Conservation (phyloP, 2,329 filamentous ascomycete species). For the Nemania abortiva region DNA sequence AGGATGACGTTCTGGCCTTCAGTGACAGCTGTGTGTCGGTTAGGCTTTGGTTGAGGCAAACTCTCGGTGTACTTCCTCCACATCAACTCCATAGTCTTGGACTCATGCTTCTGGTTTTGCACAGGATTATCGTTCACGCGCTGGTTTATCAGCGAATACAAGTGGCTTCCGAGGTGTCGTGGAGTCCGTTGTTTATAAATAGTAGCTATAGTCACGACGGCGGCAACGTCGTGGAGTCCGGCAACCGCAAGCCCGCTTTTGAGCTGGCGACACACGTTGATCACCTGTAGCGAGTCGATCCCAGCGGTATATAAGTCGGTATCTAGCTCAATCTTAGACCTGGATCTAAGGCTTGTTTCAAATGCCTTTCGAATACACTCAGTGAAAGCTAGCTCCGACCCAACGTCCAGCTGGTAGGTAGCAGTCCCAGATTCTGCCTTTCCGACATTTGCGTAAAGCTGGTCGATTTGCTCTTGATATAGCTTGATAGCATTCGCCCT, state of each 20-base stretch:
- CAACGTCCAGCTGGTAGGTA: background rate
- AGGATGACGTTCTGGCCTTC: slow-evolving; percentile 50
- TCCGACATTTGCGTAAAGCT: slow-evolving; percentile 49
- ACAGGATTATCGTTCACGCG: no score
- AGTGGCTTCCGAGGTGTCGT: no score
- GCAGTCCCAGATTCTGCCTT: no score
- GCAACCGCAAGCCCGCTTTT: no score
- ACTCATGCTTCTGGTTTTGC: no score
- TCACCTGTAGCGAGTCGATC: slow-evolving; percentile 56
- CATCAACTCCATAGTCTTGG: background rate
- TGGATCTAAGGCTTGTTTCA: background rate
- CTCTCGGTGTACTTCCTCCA: background rate
- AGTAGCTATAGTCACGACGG: no score
- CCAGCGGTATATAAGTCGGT: slow-evolving; percentile 56
- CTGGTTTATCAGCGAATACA: no score
- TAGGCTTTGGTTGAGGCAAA: background rate
- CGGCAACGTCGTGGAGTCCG: background rate
- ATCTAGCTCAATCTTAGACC: slow-evolving; percentile 40
- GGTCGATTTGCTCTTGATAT: slow-evolving; percentile 56
- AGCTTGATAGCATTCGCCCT: slow-evolving; percentile 46
- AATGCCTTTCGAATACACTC: slow-evolving; percentile 42
- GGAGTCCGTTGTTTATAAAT: background rate
- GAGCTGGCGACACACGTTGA: slow-evolving; percentile 32
- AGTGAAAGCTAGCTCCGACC: slow-evolving; percentile 41
- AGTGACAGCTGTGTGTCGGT: slow-evolving; percentile 15